Base-by-base conservation (phyloP, 176 grass and related monocot species). In the Otatea glauca region DNA sequence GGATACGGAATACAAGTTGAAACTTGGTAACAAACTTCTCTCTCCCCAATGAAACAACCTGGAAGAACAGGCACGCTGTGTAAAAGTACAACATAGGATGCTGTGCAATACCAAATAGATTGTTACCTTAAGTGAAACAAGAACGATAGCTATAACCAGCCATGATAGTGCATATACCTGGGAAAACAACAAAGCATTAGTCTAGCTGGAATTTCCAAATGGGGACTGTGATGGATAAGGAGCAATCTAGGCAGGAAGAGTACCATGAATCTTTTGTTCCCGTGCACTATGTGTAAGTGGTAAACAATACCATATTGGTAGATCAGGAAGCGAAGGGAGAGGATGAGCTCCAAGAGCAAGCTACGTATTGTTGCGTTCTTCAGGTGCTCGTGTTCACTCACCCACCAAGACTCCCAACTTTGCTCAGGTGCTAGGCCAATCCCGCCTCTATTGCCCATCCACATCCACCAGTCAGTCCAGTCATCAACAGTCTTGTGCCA, bases 301-400 rank as follows among this genome's bases (percentile, higher is more conserved):
- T 94, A 94, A 47, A 94, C 92, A 65, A 94, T 94, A 62, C 92
- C 89, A 74, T 94, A 94, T 75, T 94, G 92, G 68, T 89, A 91
- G 66, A 94, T 86, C 76, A 94, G 88, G 84, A 94, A 84, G 11
- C 89, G 92, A 8, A 94, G 80, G 21, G 89, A 86, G 23, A 94
- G 66, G 59, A 91, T 43, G 29, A 94, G 77, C 72, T 94, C 92
- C 76, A 88, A 87, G 49, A 94, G 85, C 70, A 82, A 70, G 80
- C 92, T 90, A 65, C 84, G 84, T 58, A 94, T 69, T 32, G 89
- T 88, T 58, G 80, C 84, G 39, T 86, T 87, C 65, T 84, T 88
- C 70, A 94, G 68, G 72, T 94, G 86, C 15, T 91, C 89, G 66
- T 91, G 87, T 74, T 94, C 92, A 44, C 85, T 86, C 51, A 89